Percentiles rank a stretch among this genome's conserved stretches.
phyloP scores from a whole-genome alignment of 768 basidiomycete genomes.

The Baorangia bicolor region DNA sequence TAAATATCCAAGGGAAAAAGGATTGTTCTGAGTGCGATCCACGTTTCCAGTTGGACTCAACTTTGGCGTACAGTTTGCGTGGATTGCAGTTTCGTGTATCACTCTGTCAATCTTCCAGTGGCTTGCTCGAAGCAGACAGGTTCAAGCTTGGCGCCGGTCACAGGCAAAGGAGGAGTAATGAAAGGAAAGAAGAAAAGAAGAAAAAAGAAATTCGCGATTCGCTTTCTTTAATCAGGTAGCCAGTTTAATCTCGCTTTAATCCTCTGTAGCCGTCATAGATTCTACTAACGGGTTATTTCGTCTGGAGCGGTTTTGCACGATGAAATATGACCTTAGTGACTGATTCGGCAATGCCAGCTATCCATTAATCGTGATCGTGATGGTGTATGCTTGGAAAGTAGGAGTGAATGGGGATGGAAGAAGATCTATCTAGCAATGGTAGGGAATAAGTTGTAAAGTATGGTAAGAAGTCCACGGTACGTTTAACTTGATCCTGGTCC shows the following conservation, averaged over 20 bases:
- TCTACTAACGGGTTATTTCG: not conserved
- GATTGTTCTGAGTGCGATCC: not conserved
- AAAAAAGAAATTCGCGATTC: not conserved
- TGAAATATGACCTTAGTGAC: not conserved
- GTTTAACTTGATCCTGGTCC: constrained; percentile 25
- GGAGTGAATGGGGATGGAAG: constrained; percentile 29
- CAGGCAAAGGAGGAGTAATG: constrained; percentile 8
- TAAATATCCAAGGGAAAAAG: not conserved
- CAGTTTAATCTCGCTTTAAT: not conserved
- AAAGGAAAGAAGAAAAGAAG: not conserved
- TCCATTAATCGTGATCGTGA: constrained; percentile 16
- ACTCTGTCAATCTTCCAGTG: constrained; percentile 54
- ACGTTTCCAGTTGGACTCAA: constrained; percentile 52
- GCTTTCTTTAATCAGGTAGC: not conserved
- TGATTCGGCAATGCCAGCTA: not conserved
- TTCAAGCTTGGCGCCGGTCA: constrained; percentile 21
- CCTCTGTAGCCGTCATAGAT: not conserved
- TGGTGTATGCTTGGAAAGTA: constrained; percentile 16
- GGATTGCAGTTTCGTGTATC: constrained; percentile 54
- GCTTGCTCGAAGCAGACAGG: constrained; percentile 30
- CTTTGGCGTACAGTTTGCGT: constrained; percentile 58
- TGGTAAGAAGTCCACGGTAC: not conserved
- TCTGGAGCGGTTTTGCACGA: not conserved
- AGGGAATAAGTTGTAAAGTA: constrained; percentile 18
- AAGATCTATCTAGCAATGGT: constrained; percentile 20